Percentiles rank a stretch among this genome's conserved stretches.
Evolutionary conservation across 1,284 basidiomycete genomes (phyloP).

Genomic region (Puccinia coronata): DNA sequence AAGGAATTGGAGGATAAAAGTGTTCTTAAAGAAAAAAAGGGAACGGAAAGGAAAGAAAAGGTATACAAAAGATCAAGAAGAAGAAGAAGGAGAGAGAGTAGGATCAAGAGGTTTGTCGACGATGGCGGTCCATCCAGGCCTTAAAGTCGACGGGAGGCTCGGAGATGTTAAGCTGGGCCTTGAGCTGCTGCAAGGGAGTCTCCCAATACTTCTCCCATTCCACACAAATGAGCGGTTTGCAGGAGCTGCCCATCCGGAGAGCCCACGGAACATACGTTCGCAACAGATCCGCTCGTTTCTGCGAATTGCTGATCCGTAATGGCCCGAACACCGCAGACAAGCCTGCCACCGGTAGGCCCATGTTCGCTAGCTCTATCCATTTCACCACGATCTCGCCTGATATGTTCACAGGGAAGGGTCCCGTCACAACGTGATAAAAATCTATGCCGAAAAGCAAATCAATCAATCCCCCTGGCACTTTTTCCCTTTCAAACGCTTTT

Average conservation of each 20-base stretch:
- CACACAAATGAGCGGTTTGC: conserved; percentile 76
- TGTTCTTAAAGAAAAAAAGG: too few relatives aligned
- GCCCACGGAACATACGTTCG: conserved; percentile 88
- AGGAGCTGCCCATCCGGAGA: conserved; percentile 73
- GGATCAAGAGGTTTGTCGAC: too few relatives aligned
- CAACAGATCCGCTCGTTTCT: conserved; percentile 67
- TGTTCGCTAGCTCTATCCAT: conserved; percentile 89
- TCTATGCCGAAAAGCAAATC: conserved; percentile 62
- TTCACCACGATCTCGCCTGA: conserved; percentile 94
- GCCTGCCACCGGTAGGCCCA: conserved; percentile 83
- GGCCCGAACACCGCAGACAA: conserved; percentile 75
- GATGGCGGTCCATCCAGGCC: conserved; percentile 57
- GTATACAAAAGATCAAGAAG: too few relatives aligned
- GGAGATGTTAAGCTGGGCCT: conserved; percentile 73
- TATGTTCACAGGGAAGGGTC: conserved; percentile 77
- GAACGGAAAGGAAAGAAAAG: too few relatives aligned
- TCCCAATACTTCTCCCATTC: conserved; percentile 97
- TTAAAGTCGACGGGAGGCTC: conserved; percentile 60
- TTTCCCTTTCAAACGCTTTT: not conserved
- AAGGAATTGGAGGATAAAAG: too few relatives aligned
- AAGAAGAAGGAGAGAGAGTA: too few relatives aligned
- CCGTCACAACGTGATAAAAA: conserved; percentile 86
- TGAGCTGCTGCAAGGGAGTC: conserved; percentile 75
- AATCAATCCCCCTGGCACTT: too few relatives aligned
- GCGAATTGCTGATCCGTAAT: conserved; percentile 60